Evolutionary conservation across 768 basidiomycete species (phyloP).

Genomic region (Collybia nuda): DNA sequence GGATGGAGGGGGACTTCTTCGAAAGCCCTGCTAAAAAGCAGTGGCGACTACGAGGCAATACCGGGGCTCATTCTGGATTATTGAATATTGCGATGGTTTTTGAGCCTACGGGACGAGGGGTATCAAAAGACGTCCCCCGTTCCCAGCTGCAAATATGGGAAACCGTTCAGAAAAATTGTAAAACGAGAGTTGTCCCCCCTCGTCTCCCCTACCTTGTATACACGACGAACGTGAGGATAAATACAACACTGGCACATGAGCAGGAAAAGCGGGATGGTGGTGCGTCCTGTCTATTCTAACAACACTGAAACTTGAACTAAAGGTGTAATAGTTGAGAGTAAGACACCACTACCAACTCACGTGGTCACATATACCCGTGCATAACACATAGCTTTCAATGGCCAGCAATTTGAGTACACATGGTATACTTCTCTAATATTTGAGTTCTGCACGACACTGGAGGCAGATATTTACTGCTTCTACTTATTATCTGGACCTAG

Average conservation of each 20-base stretch:
- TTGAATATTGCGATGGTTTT: not conserved
- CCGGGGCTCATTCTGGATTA: not conserved
- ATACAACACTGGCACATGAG: not conserved
- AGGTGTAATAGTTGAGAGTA: too few relatives aligned
- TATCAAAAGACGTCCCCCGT: not conserved
- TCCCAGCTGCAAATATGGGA: constrained; percentile 1
- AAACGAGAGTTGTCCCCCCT: not conserved
- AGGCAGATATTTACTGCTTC: too few relatives aligned
- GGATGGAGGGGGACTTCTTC: not conserved
- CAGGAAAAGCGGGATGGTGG: not conserved
- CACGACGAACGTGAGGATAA: not conserved
- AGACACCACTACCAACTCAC: too few relatives aligned
- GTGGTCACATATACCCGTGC: too few relatives aligned
- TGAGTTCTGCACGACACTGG: too few relatives aligned
- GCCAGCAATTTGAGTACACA: too few relatives aligned
- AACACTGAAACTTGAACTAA: too few relatives aligned
- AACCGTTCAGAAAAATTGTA: not conserved
- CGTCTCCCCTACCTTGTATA: not conserved
- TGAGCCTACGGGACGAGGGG: not conserved
- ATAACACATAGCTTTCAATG: too few relatives aligned
- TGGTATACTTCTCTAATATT: too few relatives aligned
- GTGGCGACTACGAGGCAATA: not conserved
- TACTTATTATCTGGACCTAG: too few relatives aligned
- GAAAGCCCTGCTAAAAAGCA: not conserved
- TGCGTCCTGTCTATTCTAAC: too few relatives aligned